phyloP scores from a whole-genome alignment of 805 yeast genomes.

The Sungouiozyma ichnusensis region DNA sequence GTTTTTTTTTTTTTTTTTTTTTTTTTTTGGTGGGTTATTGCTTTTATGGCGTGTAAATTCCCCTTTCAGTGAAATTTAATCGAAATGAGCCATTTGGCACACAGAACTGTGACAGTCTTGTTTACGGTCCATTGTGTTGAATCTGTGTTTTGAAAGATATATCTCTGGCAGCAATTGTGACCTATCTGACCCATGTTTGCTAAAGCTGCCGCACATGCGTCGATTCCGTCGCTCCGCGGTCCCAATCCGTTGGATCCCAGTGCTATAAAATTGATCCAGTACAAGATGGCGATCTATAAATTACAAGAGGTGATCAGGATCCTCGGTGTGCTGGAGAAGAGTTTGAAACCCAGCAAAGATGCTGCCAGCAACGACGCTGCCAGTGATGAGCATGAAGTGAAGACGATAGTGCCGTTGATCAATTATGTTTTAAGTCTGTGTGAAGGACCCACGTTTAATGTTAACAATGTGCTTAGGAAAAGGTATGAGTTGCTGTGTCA shows the following conservation, averaged over 20 bases:
- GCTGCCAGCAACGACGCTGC: not conserved
- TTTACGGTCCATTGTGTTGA: too few relatives aligned
- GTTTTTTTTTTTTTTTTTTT: too few relatives aligned
- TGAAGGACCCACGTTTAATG: conserved; percentile 33
- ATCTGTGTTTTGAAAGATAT: too few relatives aligned
- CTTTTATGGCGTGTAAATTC: too few relatives aligned
- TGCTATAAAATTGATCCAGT: conserved; percentile 52
- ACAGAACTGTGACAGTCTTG: too few relatives aligned
- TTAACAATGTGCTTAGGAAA: conserved; percentile 32
- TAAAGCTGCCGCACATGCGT: conserved; percentile 29
- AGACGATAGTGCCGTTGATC: conserved; percentile 25
- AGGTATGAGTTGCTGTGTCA: conserved; percentile 30
- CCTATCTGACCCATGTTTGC: too few relatives aligned
- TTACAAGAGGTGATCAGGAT: conserved; percentile 31
- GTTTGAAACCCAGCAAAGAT: conserved; percentile 12
- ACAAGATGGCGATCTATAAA: conserved; percentile 42
- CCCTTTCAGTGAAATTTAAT: not conserved
- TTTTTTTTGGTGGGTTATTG: too few relatives aligned
- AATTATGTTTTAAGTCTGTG: conserved; percentile 29
- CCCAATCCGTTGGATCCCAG: conserved; percentile 32
- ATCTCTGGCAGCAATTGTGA: too few relatives aligned
- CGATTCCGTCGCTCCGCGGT: conserved; percentile 26
- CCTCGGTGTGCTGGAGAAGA: conserved; percentile 23
- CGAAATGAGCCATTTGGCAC: not conserved
- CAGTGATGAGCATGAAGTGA: conserved; percentile 7